Evolutionary conservation across 805 yeast species (phyloP).

Genomic region (Isabelozyma heimii): DNA sequence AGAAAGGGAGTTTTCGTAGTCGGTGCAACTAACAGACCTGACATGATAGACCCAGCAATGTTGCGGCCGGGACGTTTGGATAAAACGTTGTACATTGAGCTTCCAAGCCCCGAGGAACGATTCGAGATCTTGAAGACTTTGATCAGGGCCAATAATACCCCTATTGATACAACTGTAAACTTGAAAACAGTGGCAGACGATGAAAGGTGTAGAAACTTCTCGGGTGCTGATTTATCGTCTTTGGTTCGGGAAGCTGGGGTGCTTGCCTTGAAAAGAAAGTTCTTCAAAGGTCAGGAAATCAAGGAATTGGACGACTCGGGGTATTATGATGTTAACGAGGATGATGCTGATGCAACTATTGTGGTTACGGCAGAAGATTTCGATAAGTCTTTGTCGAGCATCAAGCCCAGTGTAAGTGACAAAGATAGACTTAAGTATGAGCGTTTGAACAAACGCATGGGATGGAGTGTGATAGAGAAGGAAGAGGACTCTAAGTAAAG

Average conservation of each 20-base stretch:
- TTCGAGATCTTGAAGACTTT: conserved; percentile 79
- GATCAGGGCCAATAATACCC: conserved; percentile 70
- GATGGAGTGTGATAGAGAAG: conserved; percentile 54
- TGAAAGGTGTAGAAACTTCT: conserved; percentile 80
- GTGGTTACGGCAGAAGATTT: conserved; percentile 68
- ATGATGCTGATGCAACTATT: conserved; percentile 33
- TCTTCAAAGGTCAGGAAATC: conserved; percentile 46
- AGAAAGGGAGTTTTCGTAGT: conserved; percentile 90
- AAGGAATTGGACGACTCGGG: conserved; percentile 39
- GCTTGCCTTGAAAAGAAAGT: conserved; percentile 72
- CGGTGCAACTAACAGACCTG: conserved; percentile 97
- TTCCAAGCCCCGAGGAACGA: conserved; percentile 78
- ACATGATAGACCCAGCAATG: conserved; percentile 98
- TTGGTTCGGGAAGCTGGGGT: conserved; percentile 94
- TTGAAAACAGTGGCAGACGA: conserved; percentile 64
- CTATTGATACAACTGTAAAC: conserved; percentile 63
- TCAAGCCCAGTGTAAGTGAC: conserved; percentile 90
- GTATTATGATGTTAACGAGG: conserved; percentile 23
- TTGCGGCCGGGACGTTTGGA: conserved; percentile 94
- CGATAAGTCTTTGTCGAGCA: conserved; percentile 62
- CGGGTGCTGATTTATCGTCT: conserved; percentile 95
- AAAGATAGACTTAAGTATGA: conserved; percentile 78
- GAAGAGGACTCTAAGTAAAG: not conserved
- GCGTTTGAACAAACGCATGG: conserved; percentile 66
- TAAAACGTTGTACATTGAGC: conserved; percentile 85